These are phyloP conservation scores for Umbelopsis sp. DNA, from an alignment of 371 early-diverging fungal genomes.

Conservation along the genomic window DNA sequence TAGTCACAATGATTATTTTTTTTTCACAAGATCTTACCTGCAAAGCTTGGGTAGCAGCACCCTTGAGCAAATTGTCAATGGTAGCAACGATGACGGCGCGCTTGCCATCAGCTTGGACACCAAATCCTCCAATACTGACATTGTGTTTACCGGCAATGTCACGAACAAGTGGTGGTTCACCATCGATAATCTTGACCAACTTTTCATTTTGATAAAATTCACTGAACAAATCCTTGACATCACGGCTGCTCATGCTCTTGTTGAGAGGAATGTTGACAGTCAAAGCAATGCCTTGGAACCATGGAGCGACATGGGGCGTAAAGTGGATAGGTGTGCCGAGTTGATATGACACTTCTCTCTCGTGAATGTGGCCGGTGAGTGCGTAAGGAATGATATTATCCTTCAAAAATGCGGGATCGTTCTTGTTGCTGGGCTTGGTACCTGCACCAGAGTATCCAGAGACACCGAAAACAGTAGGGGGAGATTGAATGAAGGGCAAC, in stretches of 20 bases:
- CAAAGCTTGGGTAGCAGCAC: conserved; percentile 95
- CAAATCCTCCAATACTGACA: conserved; percentile 92
- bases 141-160: conserved; percentile 86
- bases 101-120: conserved; percentile 76
- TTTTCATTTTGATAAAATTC: conserved; percentile 78
- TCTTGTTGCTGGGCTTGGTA: conserved; percentile 93
- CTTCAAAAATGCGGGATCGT: conserved; percentile 79
- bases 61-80: conserved; percentile 96
- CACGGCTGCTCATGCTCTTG: conserved; percentile 63
- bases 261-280: conserved; percentile 86
- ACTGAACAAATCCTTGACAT: conserved; percentile 72
- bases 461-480: conserved; percentile 91
- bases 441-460: conserved; percentile 98
- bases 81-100: conserved; percentile 90
- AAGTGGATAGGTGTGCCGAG: conserved; percentile 71
- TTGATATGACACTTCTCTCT: conserved; percentile 87
- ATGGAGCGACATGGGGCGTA: conserved; percentile 91
- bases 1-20: neutral
- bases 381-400: conserved; percentile 93
- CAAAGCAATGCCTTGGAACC: conserved; percentile 92
- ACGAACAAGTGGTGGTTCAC: conserved; percentile 82
- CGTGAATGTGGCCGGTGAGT: conserved; percentile 95
- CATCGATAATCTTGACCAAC: conserved; percentile 76
- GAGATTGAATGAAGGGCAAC: conserved; percentile 59
- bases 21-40: conserved; percentile 50